Base-by-base conservation (phyloP, 441 rosid genomes). In the Dalechampia spathulata region DNA sequence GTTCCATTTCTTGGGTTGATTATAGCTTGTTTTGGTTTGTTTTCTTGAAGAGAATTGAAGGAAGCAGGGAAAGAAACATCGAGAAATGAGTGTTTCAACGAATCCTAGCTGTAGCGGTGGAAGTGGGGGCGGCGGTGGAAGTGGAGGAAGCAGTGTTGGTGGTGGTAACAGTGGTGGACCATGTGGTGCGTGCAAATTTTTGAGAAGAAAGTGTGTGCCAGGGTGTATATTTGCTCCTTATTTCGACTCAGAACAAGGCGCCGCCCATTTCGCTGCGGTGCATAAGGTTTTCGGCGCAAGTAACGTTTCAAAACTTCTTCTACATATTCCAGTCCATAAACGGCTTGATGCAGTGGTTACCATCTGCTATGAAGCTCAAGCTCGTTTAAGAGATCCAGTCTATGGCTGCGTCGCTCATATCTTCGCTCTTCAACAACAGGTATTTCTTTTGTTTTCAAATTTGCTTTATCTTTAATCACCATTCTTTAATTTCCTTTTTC, bases 221-320 rank as follows among this genome's bases (percentile, higher is more conserved):
- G 98, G 87, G 20, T 91, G 98, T 57, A 82, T 87, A 52, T 91
- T 91, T 57, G 98, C 98, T 0, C 98, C 96, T 1, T 86, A 87
- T 59, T 91, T 91, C 44, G 93, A 87, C 54, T 80, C 96, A 0
- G 96, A 91, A 63, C 96, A 91, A 82, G 98, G 98, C 0, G 88
- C 98, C 13, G 86, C 93, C 36, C 87, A 91, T 68, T 91, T 91
- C 23, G 98, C 98, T 6, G 96, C 96, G 51, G 93, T 91, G 44
- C 98, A 91, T 58, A 91, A 83, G 71, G 96, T 91, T 12, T 91
- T 91, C 17, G 98, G 98, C 19, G 98, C 98, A 1, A 88, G 96
- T 62, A 91, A 91, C 49, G 96, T 80, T 17, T 90, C 97, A 0
- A 90, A 90, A 70, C 94, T 90, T 57, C 83, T 90, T 5, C 69